Percentiles rank a stretch among this genome's conserved stretches.
Evolutionary conservation across 129 eudicot genomes (phyloP).

Genomic region (Helianthus tuberosus): DNA sequence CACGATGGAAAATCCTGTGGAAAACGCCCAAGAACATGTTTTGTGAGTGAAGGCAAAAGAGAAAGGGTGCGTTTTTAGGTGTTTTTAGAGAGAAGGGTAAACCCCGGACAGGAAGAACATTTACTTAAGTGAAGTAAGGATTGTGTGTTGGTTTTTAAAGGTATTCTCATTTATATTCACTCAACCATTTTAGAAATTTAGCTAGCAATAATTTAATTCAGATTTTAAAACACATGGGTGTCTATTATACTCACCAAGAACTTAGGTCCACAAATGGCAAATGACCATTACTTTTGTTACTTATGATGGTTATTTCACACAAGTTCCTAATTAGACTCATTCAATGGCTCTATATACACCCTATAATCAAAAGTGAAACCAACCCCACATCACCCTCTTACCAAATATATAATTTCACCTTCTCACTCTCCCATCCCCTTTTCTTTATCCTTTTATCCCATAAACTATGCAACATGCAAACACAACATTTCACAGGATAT

Average conservation of each 20-base stretch:
- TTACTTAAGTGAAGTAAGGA: no score
- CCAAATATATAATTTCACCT: conserved; percentile 37
- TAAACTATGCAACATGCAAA: conserved; percentile 30
- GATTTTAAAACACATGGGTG: background rate
- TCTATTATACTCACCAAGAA: conserved; percentile 9
- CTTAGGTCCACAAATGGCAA: conserved; percentile 17
- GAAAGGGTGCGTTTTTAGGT: no score
- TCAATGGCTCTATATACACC: conserved; percentile 49
- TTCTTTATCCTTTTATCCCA: conserved; percentile 32
- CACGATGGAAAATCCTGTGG: no score
- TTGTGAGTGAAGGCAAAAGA: no score
- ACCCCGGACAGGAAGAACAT: no score
- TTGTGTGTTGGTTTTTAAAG: no score
- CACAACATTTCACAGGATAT: conserved; percentile 8
- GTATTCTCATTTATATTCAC: no score
- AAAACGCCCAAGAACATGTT: no score
- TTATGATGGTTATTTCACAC: conserved; percentile 12
- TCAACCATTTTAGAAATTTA: background rate
- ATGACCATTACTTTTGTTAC: background rate
- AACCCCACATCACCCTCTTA: conserved; percentile 36
- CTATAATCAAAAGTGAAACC: conserved; percentile 30
- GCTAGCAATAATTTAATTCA: background rate
- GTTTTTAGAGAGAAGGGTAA: no score
- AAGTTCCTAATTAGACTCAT: conserved; percentile 45
- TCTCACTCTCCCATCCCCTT: conserved; percentile 31